These are phyloP conservation scores for Podosphaera aphanis DNA, from an alignment of 2,329 filamentous ascomycete genomes.

Conservation along the genomic window DNA sequence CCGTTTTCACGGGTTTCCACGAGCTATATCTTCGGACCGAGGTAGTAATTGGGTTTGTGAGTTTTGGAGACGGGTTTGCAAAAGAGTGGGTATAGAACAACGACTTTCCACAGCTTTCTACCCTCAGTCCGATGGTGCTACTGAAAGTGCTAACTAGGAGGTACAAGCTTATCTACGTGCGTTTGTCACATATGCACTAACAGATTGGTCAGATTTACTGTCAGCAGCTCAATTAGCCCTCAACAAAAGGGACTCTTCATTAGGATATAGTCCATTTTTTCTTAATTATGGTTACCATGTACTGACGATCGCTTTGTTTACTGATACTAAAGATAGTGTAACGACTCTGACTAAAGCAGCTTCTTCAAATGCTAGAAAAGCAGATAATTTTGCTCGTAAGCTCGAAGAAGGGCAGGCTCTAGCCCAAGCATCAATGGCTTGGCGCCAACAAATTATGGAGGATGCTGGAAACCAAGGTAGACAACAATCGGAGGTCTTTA, in stretches of 20 bases:
- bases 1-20: too few relatives aligned
- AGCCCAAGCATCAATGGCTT: conserved; percentile 1
- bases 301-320: too few relatives aligned
- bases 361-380: too few relatives aligned
- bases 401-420: neutral
- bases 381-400: too few relatives aligned
- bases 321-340: conserved; percentile 1
- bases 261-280: too few relatives aligned
- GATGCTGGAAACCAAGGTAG: neutral
- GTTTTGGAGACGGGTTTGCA: too few relatives aligned
- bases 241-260: neutral
- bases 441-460: conserved; percentile 1
- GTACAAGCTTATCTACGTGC: conserved; percentile 2
- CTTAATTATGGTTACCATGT: too few relatives aligned
- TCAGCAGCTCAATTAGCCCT: conserved; percentile 1
- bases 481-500: conserved; percentile 1
- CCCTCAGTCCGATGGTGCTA: conserved; percentile 1
- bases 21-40: too few relatives aligned
- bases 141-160: conserved; percentile 1
- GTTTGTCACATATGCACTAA: conserved; percentile 3
- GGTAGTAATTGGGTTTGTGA: too few relatives aligned
- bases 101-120: conserved; percentile 3
- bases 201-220: conserved; percentile 2
- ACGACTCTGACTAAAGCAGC: neutral
- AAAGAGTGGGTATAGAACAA: neutral